These are phyloP conservation scores for Sindora glabra DNA, from an alignment of 306 rosid genomes.

Conservation along the genomic window DNA sequence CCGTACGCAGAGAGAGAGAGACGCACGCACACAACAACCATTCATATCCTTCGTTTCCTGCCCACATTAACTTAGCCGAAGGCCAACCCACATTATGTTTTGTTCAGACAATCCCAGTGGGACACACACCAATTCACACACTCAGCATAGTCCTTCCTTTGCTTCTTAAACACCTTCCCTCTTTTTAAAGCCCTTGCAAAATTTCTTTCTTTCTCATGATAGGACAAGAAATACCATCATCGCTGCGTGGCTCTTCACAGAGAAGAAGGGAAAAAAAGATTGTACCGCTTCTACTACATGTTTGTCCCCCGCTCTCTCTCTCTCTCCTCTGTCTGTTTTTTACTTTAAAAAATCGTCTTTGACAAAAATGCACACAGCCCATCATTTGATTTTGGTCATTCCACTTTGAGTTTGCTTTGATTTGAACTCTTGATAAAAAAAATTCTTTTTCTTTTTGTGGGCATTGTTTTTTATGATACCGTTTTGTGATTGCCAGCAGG, in stretches of 20 bases:
- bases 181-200: not conserved
- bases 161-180: constrained; percentile 2
- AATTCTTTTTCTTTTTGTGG: constrained; percentile 6
- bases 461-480: not conserved
- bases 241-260: not conserved
- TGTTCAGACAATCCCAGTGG: constrained; percentile 25
- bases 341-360: constrained; percentile 3
- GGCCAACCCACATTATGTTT: constrained; percentile 54
- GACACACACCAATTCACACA: constrained; percentile 2
- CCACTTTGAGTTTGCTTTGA: no score
- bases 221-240: constrained; percentile 5
- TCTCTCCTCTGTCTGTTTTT: not conserved
- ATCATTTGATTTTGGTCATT: not conserved
- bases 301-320: not conserved
- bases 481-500: constrained; percentile 10
- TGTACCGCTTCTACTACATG: not conserved
- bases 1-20: no score
- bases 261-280: not conserved
- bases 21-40: constrained; percentile 25
- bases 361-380: constrained; percentile 11
- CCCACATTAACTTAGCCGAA: constrained; percentile 38
- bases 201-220: constrained; percentile 6
- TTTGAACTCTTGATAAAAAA: not conserved
- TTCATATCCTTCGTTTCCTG: constrained; percentile 20
- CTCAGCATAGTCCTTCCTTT: not conserved